Evolutionary conservation across 768 basidiomycete species (phyloP), one percentile per base, ranked within the genome.

Genomic region (Suillus brevipes): DNA sequence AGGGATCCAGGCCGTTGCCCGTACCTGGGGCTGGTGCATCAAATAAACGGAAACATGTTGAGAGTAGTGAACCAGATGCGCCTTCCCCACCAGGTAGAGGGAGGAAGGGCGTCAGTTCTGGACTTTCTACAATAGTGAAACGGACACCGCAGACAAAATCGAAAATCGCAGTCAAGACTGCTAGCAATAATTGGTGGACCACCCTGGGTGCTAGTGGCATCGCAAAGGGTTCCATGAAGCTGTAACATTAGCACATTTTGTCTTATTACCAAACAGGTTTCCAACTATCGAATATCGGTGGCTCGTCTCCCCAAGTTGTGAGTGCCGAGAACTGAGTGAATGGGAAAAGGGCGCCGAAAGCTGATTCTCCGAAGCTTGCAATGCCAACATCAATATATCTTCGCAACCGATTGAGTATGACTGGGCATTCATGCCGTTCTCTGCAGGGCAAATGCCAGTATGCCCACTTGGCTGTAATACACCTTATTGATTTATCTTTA

Each of bases 71-170:
- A 31, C 18, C 25, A 20, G 8, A 16, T 14, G 31, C 42, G 18
- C 14, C 23, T 14, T 28, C 56, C 18, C 82, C 80, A 66, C 82
- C 84, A 31, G 84, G 84, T 10, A 84, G 85, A 31, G 87, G 87
- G 5, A 77, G 83, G 66, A 88, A 87, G 66, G 87, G 88, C 8
- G 79, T 90, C 18, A 89, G 88, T 65, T 89, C 87, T 0, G 87
- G 88, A 3, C 71, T 89, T 58, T 84, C 84, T 16, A 87, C 83
- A 0, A 73, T 88, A 36, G 76, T 84, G 8, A 79, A 76, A 59
- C 78, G 75, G 40, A 67, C 60, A 58, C 38, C 38, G 3, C 57
- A 58, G 38, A 58, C 23, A 10, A 58, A 12, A 58, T 40, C 38
- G 3, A 58, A 40, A 58, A 25, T 38, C 20, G 10, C 57, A 40